These are phyloP conservation scores for Phytopythium vexans DNA, from an alignment of 352 stramenopile species.

Conservation along the genomic window DNA sequence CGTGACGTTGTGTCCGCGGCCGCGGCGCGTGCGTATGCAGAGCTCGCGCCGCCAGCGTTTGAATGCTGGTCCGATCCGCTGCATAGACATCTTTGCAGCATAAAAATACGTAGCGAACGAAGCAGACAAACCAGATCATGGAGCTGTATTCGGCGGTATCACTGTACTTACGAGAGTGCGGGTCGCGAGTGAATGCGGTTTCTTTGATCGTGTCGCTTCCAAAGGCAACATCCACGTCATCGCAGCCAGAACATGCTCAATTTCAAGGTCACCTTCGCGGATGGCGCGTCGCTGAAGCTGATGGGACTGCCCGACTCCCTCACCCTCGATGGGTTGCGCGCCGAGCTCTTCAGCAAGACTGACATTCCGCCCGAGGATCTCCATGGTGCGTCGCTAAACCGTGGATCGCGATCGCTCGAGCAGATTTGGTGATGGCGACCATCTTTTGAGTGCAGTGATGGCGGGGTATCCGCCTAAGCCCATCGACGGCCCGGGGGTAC, in stretches of 20 bases:
- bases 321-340: conserved; percentile 56
- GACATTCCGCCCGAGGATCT: conserved; percentile 60
- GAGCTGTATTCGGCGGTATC: no score
- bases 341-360: conserved; percentile 51
- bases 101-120: no score
- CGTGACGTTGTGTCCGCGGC: no score
- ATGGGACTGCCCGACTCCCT: conserved; percentile 53
- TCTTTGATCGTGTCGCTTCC: background rate
- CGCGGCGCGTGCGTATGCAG: no score
- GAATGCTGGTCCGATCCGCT: no score
- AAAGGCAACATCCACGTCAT: background rate
- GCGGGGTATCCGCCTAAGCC: conserved; percentile 67
- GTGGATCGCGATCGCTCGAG: background rate
- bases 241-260: conserved; percentile 17
- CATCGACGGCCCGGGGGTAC: conserved; percentile 56
- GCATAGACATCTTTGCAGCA: no score
- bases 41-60: no score
- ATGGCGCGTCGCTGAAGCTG: conserved; percentile 73
- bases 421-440: background rate
- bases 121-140: no score
- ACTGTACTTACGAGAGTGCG: no score
- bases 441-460: conserved; percentile 50
- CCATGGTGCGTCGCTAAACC: conserved; percentile 30
- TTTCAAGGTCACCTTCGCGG: conserved; percentile 77
- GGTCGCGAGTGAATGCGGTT: background rate